Base-by-base conservation (phyloP, 2,329 filamentous ascomycete species). In the Colletotrichum ledebouriae region DNA sequence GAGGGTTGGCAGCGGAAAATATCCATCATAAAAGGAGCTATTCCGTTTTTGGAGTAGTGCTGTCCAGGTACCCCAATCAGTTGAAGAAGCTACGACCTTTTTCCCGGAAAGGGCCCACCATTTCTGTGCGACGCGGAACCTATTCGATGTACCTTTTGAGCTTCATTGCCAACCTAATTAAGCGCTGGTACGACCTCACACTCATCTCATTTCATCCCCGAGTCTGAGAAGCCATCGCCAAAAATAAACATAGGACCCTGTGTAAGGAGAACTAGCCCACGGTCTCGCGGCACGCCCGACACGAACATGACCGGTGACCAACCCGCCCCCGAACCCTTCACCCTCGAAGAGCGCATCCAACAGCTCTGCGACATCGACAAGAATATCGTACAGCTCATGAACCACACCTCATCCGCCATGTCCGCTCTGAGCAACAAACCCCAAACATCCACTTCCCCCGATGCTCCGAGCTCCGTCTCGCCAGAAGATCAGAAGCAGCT, bases 311-410 rank as follows among this genome's bases (percentile, higher is more conserved):
- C 58, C 39, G 68, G 44, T 59, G 71, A 75, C 13, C 62, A 75
- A 33, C 72, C 75, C 47, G 63, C 75, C 34, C 81, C 84, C 49
- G 76, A 84, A 39, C 84, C 86, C n/a, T 92, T 94, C 72, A 92
- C 89, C 10, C 86, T 91, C 39, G 87, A 91, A 46, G 92, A 97
- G 77, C 92, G 92, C 71, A 94, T 97, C 71, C 85, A 90, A 65
- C 93, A 97, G 75, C 87, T 97, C 63, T 91, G 90, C 73, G 88
- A 90, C 47, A 92, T 97, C 73, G 94, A 97, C 80, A 87, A 87
- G 75, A 89, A 78, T 49, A 78, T 79, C 42, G 79, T 81, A 41
- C 74, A 79, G 67, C 76, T 80, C 60, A 79, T 81, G 77, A 73
- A 70, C 63, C 78, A 86, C 76, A 83, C 84, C 46, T 81, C 84